phyloP scores from a whole-genome alignment of 768 basidiomycete genomes.

The Pulveroboletus sp. region DNA sequence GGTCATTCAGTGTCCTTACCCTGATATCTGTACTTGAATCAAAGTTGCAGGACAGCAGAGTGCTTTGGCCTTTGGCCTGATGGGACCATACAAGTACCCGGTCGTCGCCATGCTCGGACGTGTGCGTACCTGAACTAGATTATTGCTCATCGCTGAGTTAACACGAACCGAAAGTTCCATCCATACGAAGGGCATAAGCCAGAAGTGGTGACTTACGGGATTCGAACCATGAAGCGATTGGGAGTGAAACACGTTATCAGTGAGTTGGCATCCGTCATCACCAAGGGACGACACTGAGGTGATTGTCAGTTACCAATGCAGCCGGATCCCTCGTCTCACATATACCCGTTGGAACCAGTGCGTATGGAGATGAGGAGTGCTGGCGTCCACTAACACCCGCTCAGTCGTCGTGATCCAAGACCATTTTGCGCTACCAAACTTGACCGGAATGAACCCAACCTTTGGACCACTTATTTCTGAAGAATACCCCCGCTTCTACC shows the following conservation, averaged over 20 bases:
- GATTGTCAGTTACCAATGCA: constrained; percentile 73
- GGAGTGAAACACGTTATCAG: constrained; percentile 75
- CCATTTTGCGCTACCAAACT: constrained; percentile 75
- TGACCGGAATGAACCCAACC: constrained; percentile 75
- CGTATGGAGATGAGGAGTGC: constrained; percentile 19
- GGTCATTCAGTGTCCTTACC: background rate
- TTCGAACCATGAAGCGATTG: constrained; percentile 71
- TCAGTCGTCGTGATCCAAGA: constrained; percentile 81
- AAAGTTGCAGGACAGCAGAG: constrained; percentile 81
- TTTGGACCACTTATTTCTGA: constrained; percentile 64
- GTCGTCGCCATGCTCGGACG: constrained; percentile 89
- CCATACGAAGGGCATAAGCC: constrained; percentile 80
- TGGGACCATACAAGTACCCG: constrained; percentile 64
- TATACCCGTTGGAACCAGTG: constrained; percentile 78
- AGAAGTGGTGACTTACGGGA: constrained; percentile 67
- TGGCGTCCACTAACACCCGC: constrained; percentile 6
- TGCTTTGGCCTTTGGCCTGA: constrained; percentile 71
- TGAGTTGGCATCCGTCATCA: constrained; percentile 34
- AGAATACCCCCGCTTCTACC: constrained; percentile 69
- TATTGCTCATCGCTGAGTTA: constrained; percentile 1
- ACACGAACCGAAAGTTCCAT: constrained; percentile 55
- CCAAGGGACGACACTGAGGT: background rate
- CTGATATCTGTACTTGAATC: background rate
- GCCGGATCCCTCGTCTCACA: constrained; percentile 73
- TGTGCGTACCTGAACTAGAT: constrained; percentile 37